These are phyloP conservation scores for Calonectria henricotiae DNA, from an alignment of 2,329 filamentous ascomycete genomes.

Conservation along the genomic window DNA sequence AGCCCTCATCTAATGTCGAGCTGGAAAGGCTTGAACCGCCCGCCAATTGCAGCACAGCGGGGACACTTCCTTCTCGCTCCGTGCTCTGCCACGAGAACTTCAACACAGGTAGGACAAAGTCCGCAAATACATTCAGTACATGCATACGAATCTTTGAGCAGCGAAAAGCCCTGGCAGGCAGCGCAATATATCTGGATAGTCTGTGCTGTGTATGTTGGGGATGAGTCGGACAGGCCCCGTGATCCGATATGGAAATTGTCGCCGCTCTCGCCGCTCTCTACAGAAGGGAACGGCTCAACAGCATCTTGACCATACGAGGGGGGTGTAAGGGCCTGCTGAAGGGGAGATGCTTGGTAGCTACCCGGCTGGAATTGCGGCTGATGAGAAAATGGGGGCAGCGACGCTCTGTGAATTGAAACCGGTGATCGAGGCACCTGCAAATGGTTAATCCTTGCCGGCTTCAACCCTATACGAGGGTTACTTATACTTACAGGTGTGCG, in stretches of 20 bases:
- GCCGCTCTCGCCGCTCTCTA: conserved; percentile 83
- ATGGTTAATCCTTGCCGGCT: conserved; percentile 47
- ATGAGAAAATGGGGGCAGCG: conserved; percentile 73
- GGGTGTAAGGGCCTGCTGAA: conserved; percentile 92
- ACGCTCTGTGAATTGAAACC: conserved; percentile 75
- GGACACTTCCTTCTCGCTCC: conserved; percentile 84
- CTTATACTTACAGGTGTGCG: conserved; percentile 79
- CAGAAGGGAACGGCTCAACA: conserved; percentile 88
- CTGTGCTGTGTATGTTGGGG: conserved; percentile 81
- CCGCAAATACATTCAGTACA: conserved; percentile 98
- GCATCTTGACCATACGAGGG: conserved; percentile 79
- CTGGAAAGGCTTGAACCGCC: conserved; percentile 88
- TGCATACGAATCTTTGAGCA: conserved; percentile 88
- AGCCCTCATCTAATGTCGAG: conserved; percentile 80
- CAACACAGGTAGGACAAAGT: conserved; percentile 90
- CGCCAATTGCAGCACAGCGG: conserved; percentile 83
- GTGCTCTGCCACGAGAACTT: conserved; percentile 83
- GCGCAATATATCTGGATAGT: conserved; percentile 93
- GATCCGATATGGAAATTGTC: conserved; percentile 81
- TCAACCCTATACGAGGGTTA: neutral
- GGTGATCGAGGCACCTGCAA: conserved; percentile 76
- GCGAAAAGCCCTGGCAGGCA: conserved; percentile 84
- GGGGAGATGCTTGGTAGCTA: conserved; percentile 88
- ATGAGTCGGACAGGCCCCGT: conserved; percentile 79
- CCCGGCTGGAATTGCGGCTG: conserved; percentile 75